Base-by-base conservation (phyloP, 1,284 basidiomycete genomes). In the Pseudozyma hubeiensis region DNA sequence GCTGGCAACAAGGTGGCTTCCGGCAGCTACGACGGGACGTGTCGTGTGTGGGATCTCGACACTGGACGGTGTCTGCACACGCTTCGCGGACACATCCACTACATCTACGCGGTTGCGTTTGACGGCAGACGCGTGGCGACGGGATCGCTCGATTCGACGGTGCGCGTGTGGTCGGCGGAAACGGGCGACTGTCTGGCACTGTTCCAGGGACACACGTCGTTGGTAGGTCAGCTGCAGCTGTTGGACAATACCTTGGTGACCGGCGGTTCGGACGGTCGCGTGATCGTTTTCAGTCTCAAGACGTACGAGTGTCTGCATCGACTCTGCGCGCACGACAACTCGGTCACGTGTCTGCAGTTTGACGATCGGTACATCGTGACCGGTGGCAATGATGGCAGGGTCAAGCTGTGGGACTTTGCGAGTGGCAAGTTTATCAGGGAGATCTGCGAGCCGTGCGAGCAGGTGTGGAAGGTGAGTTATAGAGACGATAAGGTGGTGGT, bases 51-150 rank as follows among this genome's bases (percentile, higher is more conserved):
- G 83, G 70, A 84, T 49, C 69, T 82, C 17, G 80, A 81, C 41
- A 81, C 79, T 19, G 83, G 83, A 8, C 89, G 90, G 80, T 97
- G 94, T 83, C 75, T 96, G 41, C 91, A 93, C 64, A 89, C 93
- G 24, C 89, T 98, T 40, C 83, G 88, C n/a, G 96, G 96, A 0
- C 96, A 99, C 84, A 90, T 90, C 69, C 91, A 93, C 81, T 92
- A 96, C 85, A 92, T 99, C 41, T 98, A 98, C 82, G 90, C 92
- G 0, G 91, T 98, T 24, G 93, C 94, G 0, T 97, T 94, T 75
- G 94, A 97, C 81, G 95, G 96, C 2, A 86, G 89, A 29, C 87
- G 90, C 31, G 89, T 97, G 37, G 93, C 92, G 0, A 93, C 93
- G 6, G 96, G 95, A 3, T 92, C 92, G 44, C 86, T 97, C 31